Conservation (phyloP, 2,329 filamentous ascomycete species). For the Fusarium sp. region DNA sequence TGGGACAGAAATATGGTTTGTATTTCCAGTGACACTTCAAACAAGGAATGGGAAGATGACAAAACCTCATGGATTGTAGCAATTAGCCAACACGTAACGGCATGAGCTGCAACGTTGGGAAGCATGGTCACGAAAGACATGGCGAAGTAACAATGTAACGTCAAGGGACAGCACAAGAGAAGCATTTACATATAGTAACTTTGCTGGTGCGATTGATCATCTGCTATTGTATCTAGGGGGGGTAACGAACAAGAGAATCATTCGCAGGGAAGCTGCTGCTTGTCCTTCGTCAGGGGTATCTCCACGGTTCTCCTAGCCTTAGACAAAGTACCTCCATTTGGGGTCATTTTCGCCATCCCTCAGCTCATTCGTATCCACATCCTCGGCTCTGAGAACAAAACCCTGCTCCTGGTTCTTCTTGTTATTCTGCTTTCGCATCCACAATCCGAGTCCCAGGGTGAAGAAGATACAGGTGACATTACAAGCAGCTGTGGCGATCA, state of each 20-base stretch:
- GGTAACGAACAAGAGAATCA: not conserved
- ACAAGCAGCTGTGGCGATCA: conserved; percentile 56
- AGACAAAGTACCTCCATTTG: conserved; percentile 35
- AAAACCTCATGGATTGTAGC: too few relatives aligned
- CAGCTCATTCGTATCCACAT: conserved; percentile 34
- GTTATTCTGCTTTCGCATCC: conserved; percentile 33
- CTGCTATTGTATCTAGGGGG: not conserved
- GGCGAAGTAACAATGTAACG: not conserved
- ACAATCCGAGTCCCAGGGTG: conserved; percentile 31
- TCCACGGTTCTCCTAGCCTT: not conserved
- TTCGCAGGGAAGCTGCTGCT: not conserved
- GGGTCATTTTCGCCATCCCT: conserved; percentile 25
- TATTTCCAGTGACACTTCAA: too few relatives aligned
- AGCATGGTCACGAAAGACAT: not conserved
- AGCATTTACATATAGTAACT: not conserved
- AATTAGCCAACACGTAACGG: too few relatives aligned
- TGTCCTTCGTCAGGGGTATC: not conserved
- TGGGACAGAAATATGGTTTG: too few relatives aligned
- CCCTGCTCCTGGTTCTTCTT: conserved; percentile 26
- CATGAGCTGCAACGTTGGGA: too few relatives aligned
- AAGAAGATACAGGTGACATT: conserved; percentile 37
- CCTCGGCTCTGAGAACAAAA: conserved; percentile 21
- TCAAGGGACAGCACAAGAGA: too few relatives aligned
- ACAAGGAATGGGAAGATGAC: too few relatives aligned
- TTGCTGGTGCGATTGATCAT: not conserved